Conservation (phyloP, 1,284 basidiomycete genomes). For the Golubevia sp. region DNA sequence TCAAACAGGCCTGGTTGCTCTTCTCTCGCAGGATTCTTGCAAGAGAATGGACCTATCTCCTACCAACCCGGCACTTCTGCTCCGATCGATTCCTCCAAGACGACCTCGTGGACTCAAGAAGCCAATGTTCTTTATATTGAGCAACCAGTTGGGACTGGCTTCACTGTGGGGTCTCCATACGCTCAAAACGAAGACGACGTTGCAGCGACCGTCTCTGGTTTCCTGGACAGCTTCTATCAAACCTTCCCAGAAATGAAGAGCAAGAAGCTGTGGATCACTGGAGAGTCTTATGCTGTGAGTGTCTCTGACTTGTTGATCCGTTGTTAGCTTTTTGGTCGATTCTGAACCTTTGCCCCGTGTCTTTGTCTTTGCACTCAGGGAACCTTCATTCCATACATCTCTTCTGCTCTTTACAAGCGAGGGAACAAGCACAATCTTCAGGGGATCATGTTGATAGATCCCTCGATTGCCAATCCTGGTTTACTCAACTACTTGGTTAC, state of each 20-base stretch:
- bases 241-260: conserved; percentile 6
- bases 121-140: conserved; percentile 5
- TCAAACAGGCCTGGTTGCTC: conserved; percentile 8
- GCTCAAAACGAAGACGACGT: conserved; percentile 2
- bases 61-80: background rate
- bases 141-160: conserved; percentile 9
- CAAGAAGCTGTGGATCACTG: conserved; percentile 6
- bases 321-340: too few species aligned
- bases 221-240: background rate
- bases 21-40: conserved; percentile 1
- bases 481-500: background rate
- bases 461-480: background rate
- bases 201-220: background rate
- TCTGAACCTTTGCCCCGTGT: too few species aligned
- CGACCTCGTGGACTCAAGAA: conserved; percentile 1
- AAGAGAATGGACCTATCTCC: conserved; percentile 4
- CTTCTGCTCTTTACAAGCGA: background rate
- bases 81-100: background rate
- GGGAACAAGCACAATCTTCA: background rate
- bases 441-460: background rate
- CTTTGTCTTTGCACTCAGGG: too few species aligned
- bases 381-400: background rate
- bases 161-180: background rate
- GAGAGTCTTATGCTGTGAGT: conserved; percentile 6
- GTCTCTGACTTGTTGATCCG: too few species aligned